phyloP scores from a whole-genome alignment of 2,329 filamentous ascomycete genomes.

The Colletotrichum sp. region DNA sequence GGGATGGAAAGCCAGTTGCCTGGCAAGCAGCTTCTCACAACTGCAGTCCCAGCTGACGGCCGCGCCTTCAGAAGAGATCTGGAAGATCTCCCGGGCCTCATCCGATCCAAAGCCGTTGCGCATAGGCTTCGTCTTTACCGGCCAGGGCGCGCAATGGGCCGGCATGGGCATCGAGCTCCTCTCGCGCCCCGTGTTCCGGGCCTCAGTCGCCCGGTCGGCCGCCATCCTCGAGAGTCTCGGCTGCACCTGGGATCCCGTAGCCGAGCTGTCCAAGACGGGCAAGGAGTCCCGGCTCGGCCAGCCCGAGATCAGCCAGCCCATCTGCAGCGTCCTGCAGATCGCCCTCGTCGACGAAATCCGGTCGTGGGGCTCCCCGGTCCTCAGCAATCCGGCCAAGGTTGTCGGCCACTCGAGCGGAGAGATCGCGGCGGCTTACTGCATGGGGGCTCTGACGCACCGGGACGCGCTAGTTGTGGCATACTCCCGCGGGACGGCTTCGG shows the following conservation, averaged over 20 bases:
- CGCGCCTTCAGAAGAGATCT: neutral
- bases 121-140: slow-evolving; percentile 23
- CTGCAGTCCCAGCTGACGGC: neutral
- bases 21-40: neutral
- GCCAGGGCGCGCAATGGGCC: slow-evolving; percentile 24
- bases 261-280: neutral
- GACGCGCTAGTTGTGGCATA: neutral
- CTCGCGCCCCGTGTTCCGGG: neutral
- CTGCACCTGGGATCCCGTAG: neutral
- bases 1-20: neutral
- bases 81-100: neutral
- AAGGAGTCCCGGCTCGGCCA: neutral
- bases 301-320: slow-evolving; percentile 32
- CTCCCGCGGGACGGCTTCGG: neutral
- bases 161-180: slow-evolving; percentile 20
- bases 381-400: slow-evolving; percentile 33
- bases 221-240: slow-evolving; percentile 7
- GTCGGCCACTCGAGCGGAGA: slow-evolving; percentile 44
- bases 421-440: slow-evolving; percentile 41
- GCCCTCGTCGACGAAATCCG: slow-evolving; percentile 39
- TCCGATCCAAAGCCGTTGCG: neutral
- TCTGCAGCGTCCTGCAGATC: slow-evolving; percentile 42
- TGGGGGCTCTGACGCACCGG: neutral
- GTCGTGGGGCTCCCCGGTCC: slow-evolving; percentile 27
- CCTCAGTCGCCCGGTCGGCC: slow-evolving; percentile 26